Conservation (phyloP, 148 eudicot species). For the Cornus controversa region DNA sequence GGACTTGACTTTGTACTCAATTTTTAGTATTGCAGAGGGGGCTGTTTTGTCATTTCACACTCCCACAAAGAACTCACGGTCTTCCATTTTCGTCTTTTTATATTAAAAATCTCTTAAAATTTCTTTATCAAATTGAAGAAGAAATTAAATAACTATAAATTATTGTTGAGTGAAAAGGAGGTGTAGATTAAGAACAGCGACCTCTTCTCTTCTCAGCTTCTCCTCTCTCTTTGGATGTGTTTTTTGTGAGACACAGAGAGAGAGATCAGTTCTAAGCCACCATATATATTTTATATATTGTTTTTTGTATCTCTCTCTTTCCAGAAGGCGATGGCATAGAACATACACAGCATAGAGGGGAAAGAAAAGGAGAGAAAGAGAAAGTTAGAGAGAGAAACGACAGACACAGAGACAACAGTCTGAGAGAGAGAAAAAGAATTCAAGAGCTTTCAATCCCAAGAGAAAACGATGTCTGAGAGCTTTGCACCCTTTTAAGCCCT, state of each 20-base stretch:
- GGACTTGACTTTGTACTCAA: too few species aligned
- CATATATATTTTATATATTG: constrained; percentile 12
- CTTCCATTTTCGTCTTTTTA: constrained; percentile 26
- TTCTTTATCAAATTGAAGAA: constrained; percentile 35
- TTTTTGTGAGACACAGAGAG: constrained; percentile 13
- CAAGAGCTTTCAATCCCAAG: constrained; percentile 26
- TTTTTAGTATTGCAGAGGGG: not conserved
- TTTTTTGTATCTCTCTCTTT: constrained; percentile 43
- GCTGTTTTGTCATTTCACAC: constrained; percentile 24
- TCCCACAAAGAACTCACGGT: constrained; percentile 19
- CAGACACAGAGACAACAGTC: constrained; percentile 33
- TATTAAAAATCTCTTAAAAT: constrained; percentile 25
- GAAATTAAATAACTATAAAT: constrained; percentile 32
- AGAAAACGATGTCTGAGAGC: constrained; percentile 47
- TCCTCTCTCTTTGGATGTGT: constrained; percentile 14
- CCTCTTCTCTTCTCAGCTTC: constrained; percentile 37
- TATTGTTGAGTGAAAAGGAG: constrained; percentile 51
- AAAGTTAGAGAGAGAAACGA: constrained; percentile 26
- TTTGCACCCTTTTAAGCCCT: constrained; percentile 27
- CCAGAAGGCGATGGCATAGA: constrained; percentile 63
- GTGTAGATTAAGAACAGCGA: constrained; percentile 45
- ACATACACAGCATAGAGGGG: constrained; percentile 30
- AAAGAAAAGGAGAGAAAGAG: constrained; percentile 26
- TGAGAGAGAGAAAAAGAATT: constrained; percentile 15
- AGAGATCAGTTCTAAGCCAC: constrained; percentile 9